A percentile compares a stretch with the other conserved stretches of the same genome.
Conservation (phyloP, 2,329 filamentous ascomycete species). For the Beauveria australis region DNA sequence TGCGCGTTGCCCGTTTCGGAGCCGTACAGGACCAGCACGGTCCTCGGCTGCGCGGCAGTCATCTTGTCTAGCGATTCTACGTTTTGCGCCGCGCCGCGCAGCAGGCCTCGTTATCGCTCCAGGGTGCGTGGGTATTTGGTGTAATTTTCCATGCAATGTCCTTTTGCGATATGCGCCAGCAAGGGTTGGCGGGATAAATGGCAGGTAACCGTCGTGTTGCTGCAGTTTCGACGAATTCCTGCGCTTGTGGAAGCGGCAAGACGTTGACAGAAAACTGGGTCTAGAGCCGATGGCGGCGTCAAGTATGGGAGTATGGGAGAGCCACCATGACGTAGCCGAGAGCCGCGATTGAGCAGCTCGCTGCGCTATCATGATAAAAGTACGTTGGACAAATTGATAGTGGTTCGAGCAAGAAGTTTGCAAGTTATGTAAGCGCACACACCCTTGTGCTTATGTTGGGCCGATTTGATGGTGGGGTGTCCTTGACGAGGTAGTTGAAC, state of each 20-base stretch:
- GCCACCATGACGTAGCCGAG: background rate
- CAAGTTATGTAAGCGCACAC: background rate
- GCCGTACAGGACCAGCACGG: slow-evolving; percentile 72
- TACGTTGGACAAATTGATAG: background rate
- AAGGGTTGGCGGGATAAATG: background rate
- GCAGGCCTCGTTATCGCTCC: background rate
- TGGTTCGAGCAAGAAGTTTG: too few species aligned
- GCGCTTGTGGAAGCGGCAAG: background rate
- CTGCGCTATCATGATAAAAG: too few species aligned
- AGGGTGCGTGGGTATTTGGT: background rate
- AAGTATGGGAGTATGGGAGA: background rate
- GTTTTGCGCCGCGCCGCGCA: background rate
- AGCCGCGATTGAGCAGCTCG: background rate
- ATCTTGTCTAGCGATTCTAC: background rate
- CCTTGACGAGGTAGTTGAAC: background rate
- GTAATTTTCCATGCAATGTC: background rate
- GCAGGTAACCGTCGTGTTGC: background rate
- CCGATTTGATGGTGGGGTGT: background rate
- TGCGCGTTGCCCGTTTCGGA: slow-evolving; percentile 94
- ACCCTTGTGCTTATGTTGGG: background rate
- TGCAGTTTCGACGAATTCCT: background rate
- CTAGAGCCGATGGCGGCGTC: slow-evolving; percentile 8
- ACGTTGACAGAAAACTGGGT: slow-evolving; percentile 8
- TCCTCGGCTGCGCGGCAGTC: slow-evolving; percentile 23
- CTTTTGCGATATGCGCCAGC: too few species aligned